Percentiles rank a stretch among this genome's conserved stretches.
phyloP scores from a whole-genome alignment of 352 stramenopile genomes.

The Phytophthora cryptogea region DNA sequence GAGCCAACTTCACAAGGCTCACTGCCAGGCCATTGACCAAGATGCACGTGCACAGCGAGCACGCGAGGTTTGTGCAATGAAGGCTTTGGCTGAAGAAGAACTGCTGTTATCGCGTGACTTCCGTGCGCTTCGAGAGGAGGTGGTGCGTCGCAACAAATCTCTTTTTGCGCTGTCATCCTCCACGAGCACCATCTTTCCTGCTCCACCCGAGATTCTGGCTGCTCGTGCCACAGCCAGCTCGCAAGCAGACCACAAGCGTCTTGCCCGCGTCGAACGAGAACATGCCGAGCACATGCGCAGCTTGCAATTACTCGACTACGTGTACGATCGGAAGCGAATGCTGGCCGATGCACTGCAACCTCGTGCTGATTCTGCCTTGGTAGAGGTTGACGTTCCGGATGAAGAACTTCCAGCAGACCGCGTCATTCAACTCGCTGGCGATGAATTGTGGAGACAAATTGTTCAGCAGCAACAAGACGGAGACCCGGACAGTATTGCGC shows the following conservation, averaged over 20 bases:
- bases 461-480: conserved; percentile 46
- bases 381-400: conserved; percentile 47
- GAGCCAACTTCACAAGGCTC: conserved; percentile 50
- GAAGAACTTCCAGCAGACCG: conserved; percentile 36
- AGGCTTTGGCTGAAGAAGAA: conserved; percentile 58
- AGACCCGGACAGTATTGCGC: conserved; percentile 37
- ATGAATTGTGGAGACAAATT: conserved; percentile 55
- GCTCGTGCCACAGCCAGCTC: conserved; percentile 64
- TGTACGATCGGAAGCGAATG: conserved; percentile 63
- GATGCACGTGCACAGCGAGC: conserved; percentile 36
- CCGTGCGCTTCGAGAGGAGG: conserved; percentile 45
- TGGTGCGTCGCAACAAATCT: conserved; percentile 50
- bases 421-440: conserved; percentile 37
- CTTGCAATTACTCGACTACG: conserved; percentile 75
- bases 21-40: conserved; percentile 56
- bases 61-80: conserved; percentile 68
- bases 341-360: conserved; percentile 50
- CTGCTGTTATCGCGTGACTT: conserved; percentile 48
- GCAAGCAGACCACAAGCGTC: conserved; percentile 37
- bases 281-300: conserved; percentile 71
- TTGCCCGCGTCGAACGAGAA: conserved; percentile 57
- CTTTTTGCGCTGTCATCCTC: conserved; percentile 65
- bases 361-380: conserved; percentile 54
- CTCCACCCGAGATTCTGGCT: conserved; percentile 66
- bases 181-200: conserved; percentile 71